phyloP scores from a whole-genome alignment of 345 rosid genomes.

The Durio zibethinus region DNA sequence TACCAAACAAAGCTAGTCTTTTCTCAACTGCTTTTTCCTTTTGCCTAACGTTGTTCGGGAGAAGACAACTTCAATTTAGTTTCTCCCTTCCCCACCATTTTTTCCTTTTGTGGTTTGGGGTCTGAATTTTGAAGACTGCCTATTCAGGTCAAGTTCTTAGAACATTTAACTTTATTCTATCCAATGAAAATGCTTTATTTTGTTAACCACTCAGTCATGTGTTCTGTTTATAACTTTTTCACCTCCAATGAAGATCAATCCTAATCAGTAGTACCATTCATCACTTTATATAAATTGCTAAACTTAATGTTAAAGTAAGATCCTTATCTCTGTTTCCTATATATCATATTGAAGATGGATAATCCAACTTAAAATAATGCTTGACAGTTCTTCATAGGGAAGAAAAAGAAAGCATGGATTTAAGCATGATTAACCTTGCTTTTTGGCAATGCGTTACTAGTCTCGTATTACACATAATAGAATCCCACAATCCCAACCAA shows the following conservation, averaged over 20 bases:
- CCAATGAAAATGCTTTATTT: background rate
- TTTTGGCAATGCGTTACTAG: too few species aligned
- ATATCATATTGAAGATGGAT: background rate
- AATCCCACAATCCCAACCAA: slow-evolving; percentile 5
- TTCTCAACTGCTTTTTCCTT: background rate
- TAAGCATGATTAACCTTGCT: background rate
- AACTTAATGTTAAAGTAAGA: background rate
- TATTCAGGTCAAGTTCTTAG: background rate
- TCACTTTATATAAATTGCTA: too few species aligned
- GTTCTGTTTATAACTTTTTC: background rate
- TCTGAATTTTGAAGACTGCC: background rate
- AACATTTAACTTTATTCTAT: too few species aligned
- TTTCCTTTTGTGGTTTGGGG: too few species aligned
- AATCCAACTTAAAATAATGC: background rate
- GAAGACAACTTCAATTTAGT: too few species aligned
- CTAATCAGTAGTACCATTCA: too few species aligned
- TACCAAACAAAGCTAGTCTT: too few species aligned
- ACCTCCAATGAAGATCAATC: background rate
- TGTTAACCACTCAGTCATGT: background rate
- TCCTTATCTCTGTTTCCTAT: too few species aligned
- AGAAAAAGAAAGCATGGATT: background rate
- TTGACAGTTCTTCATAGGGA: background rate
- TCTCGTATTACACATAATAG: background rate
- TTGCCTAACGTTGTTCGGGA: too few species aligned
- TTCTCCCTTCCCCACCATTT: too few species aligned